A percentile compares a stretch with the other conserved stretches of the same genome.
Conservation (phyloP, 2,329 filamentous ascomycete species). For the Cylindrodendrum hubeiense region DNA sequence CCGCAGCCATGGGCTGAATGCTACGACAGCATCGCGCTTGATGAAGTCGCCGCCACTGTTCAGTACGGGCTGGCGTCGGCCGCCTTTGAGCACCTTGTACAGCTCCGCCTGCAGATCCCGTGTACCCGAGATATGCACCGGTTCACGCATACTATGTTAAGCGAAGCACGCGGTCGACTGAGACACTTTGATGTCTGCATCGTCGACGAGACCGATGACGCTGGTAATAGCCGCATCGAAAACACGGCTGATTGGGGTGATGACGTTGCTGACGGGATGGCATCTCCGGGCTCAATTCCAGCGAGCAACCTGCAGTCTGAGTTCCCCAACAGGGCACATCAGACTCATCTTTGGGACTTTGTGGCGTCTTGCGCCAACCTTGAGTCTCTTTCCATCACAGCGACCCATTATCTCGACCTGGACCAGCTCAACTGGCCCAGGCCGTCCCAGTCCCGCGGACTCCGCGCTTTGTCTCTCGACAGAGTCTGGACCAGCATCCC, state of each 20-base stretch:
- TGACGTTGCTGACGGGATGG: neutral
- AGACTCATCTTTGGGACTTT: neutral
- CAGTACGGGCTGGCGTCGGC: neutral
- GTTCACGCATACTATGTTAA: neutral
- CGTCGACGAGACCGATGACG: neutral
- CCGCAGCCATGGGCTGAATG: neutral
- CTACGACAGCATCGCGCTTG: neutral
- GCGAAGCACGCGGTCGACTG: neutral
- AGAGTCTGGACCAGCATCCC: too few species aligned
- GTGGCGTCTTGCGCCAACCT: neutral
- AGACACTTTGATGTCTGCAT: neutral
- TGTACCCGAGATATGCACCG: neutral
- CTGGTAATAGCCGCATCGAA: neutral
- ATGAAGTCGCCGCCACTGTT: neutral
- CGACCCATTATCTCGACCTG: conserved; percentile 1
- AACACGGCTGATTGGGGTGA: neutral
- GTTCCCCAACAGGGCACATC: neutral
- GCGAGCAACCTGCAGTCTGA: neutral
- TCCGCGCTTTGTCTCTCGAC: too few species aligned
- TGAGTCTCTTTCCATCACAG: neutral
- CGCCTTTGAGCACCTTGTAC: neutral
- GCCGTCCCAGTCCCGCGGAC: neutral
- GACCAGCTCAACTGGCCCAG: neutral
- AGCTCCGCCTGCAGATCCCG: neutral
- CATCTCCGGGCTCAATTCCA: neutral